phyloP scores from a whole-genome alignment of 495 filamentous ascomycete species.

The Xylaria curta region DNA sequence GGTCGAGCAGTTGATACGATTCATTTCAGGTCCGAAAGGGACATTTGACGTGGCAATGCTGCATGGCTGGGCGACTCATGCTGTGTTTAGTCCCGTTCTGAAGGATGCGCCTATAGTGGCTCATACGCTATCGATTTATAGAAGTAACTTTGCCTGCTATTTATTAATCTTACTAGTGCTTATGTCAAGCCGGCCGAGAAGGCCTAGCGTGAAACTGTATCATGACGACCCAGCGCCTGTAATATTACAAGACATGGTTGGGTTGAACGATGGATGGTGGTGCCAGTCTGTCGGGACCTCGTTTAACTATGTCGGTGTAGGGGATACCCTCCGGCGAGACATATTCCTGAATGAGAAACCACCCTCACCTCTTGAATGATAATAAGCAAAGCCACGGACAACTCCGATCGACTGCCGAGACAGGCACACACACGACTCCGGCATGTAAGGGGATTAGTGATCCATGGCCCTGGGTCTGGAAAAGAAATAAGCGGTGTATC shows the following conservation, averaged over 20 bases:
- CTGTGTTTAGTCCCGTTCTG: neutral
- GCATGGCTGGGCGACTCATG: neutral
- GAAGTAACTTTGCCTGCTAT: neutral
- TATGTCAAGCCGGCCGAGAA: slow-evolving; percentile 6
- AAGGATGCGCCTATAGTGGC: neutral
- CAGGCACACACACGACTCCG: neutral
- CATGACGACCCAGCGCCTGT: slow-evolving; percentile 11
- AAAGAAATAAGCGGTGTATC: slow-evolving; percentile 14
- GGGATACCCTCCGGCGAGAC: neutral
- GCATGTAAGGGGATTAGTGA: neutral
- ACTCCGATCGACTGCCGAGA: neutral
- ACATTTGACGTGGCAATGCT: slow-evolving; percentile 15
- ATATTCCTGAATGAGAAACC: neutral
- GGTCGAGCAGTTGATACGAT: neutral
- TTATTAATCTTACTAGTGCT: slow-evolving; percentile 7
- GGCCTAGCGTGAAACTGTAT: slow-evolving; percentile 10
- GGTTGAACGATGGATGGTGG: neutral
- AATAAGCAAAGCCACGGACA: neutral
- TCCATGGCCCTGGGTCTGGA: slow-evolving; percentile 17
- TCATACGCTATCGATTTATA: neutral
- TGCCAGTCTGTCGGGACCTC: slow-evolving; percentile 23
- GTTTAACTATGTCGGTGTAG: slow-evolving; percentile 20
- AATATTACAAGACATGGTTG: slow-evolving; percentile 10
- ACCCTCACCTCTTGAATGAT: neutral
- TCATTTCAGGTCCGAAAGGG: neutral